Percentiles rank a stretch among this genome's conserved stretches.
Conservation (phyloP, 768 basidiomycete genomes). For the Gymnopilus dilepis region DNA sequence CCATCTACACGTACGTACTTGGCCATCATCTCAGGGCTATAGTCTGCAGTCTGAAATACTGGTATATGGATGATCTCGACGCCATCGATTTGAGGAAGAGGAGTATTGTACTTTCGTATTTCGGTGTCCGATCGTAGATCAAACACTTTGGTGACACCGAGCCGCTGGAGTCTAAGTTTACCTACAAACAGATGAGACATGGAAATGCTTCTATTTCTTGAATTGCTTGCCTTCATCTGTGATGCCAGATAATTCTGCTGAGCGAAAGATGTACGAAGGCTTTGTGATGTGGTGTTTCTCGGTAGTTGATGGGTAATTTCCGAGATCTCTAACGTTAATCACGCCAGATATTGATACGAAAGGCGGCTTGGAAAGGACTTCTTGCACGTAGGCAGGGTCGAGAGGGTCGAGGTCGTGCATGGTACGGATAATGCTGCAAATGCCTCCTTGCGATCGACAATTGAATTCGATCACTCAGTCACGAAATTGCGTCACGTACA, state of each 20-base stretch:
- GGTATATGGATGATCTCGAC: conserved; percentile 65
- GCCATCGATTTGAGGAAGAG: conserved; percentile 66
- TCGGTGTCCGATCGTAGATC: conserved; percentile 84
- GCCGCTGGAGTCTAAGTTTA: conserved; percentile 54
- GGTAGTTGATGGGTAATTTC: conserved; percentile 56
- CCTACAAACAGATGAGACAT: conserved; percentile 45
- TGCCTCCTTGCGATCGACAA: neutral
- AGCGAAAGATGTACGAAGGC: conserved; percentile 63
- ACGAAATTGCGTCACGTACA: conserved; percentile 27
- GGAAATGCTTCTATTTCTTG: neutral
- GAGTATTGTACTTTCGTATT: conserved; percentile 73
- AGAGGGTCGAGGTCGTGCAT: conserved; percentile 65
- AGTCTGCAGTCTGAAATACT: conserved; percentile 75
- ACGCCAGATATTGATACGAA: conserved; percentile 77
- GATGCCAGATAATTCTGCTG: conserved; percentile 74
- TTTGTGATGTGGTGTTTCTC: conserved; percentile 58
- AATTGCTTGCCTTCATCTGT: conserved; percentile 64
- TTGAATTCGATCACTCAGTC: conserved; percentile 14
- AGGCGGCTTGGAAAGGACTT: conserved; percentile 69
- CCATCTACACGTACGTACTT: conserved; percentile 63
- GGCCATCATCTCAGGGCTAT: conserved; percentile 85
- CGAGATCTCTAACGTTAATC: conserved; percentile 77
- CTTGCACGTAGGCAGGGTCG: conserved; percentile 67
- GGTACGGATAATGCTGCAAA: conserved; percentile 19
- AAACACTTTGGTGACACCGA: conserved; percentile 72